Evolutionary conservation across 2,329 filamentous ascomycete genomes (phyloP).

Genomic region (Colletotrichum agaves): DNA sequence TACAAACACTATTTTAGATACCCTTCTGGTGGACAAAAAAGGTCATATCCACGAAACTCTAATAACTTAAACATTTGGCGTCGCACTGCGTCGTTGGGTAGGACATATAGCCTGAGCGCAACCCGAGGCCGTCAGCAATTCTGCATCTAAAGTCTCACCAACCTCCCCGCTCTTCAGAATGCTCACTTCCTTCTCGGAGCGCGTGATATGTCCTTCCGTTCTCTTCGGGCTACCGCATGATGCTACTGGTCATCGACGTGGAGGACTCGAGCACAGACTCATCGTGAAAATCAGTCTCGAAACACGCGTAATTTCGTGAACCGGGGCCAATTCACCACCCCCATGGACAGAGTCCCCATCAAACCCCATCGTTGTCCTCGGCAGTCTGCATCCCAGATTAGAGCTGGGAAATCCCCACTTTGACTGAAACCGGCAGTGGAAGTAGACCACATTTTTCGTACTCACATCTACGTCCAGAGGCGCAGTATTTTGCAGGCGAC

Average conservation of each 20-base stretch:
- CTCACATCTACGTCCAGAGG: slow-evolving; percentile 12
- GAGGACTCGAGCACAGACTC: slow-evolving; percentile 41
- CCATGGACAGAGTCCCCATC: slow-evolving; percentile 11
- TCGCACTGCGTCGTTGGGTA: slow-evolving; percentile 45
- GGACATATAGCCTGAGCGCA: slow-evolving; percentile 40
- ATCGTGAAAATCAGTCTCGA: neutral
- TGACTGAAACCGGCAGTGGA: neutral
- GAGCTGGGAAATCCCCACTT: no score
- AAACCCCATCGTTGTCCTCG: neutral
- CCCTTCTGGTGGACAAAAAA: no score
- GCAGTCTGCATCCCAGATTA: neutral
- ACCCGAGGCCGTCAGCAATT: neutral
- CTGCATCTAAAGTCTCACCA: neutral
- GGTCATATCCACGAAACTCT: no score
- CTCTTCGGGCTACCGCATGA: slow-evolving; percentile 51
- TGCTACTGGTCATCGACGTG: slow-evolving; percentile 49
- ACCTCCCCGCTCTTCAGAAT: neutral
- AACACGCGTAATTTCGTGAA: neutral
- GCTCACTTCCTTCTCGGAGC: slow-evolving; percentile 43
- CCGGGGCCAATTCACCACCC: neutral
- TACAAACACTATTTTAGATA: no score
- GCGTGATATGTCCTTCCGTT: slow-evolving; percentile 53
- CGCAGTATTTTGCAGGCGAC: neutral
- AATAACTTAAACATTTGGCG: no score
- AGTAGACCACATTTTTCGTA: neutral